A percentile compares a stretch with the other conserved stretches of the same genome.
These are phyloP conservation scores for Scleroderma citrinum DNA, from an alignment of 768 basidiomycete species.

Conservation along the genomic window DNA sequence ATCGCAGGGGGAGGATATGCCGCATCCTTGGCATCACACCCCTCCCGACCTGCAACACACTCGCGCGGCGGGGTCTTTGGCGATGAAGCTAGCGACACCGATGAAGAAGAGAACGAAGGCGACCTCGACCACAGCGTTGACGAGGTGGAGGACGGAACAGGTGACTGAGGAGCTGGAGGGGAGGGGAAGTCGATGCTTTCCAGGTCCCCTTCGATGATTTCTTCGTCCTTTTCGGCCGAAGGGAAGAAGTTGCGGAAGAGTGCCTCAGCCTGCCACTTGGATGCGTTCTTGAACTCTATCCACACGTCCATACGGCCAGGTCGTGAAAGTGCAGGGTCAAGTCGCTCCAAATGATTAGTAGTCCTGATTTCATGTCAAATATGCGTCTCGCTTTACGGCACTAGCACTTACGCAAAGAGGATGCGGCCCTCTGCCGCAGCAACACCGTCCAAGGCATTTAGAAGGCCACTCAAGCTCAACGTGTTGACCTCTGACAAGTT, in stretches of 20 bases:
- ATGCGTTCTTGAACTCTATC: constrained; percentile 86
- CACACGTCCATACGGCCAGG: constrained; percentile 92
- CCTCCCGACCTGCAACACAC: constrained; percentile 11
- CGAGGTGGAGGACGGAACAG: constrained; percentile 34
- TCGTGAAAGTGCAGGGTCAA: constrained; percentile 87
- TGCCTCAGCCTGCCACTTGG: constrained; percentile 78
- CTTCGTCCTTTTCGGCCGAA: constrained; percentile 49
- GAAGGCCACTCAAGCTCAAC: constrained; percentile 69
- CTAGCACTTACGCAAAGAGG: constrained; percentile 68
- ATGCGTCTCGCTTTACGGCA: background rate
- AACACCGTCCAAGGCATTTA: constrained; percentile 84
- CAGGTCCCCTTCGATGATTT: constrained; percentile 35
- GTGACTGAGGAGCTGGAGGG: constrained; percentile 37
- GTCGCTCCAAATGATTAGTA: constrained; percentile 85
- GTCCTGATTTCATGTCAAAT: constrained; percentile 41
- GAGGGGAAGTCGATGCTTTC: constrained; percentile 41
- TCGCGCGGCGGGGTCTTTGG: constrained; percentile 23
- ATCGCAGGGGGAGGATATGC: constrained; percentile 61
- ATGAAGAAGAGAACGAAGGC: constrained; percentile 39
- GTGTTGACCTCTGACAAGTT: constrained; percentile 75
- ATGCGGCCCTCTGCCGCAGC: constrained; percentile 84
- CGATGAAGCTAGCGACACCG: constrained; percentile 32
- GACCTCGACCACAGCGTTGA: constrained; percentile 43
- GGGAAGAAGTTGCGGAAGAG: constrained; percentile 92
- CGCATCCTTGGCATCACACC: constrained; percentile 50